Evolutionary conservation across 192 early-diverging fungal species (phyloP), one percentile per base, ranked within the genome.

Genomic region (Mycoemilia scoparia): DNA sequence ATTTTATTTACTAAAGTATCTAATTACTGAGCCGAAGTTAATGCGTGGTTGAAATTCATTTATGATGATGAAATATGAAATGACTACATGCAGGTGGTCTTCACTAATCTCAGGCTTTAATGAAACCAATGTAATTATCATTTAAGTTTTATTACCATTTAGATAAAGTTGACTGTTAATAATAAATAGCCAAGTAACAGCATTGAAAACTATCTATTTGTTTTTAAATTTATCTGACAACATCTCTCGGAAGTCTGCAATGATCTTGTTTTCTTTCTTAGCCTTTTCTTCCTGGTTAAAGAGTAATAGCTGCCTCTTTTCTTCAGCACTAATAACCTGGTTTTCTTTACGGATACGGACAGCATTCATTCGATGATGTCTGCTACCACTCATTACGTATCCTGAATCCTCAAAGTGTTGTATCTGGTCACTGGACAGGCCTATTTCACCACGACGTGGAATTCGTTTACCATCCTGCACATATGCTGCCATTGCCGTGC

Each of bases 401-500:
- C 93, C 93, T 2, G 74, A 77, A 15, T 58, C 49, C 51, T 97
- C 93, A 49, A 71, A 85, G 11, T 71, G 50, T 36, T 74, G 69
- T 52, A 97, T 97, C 55, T 88, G 63, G 21, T 79, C 53, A 36
- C 78, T 73, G 44, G 77, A 73, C 13, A 92, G 54, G 29, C 90
- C 90, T 58, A 97, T 87, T 60, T 97, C 93, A 64, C 90, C 93
- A 62, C 90, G 78, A 33, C 89, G 79, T 2, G 90, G 90, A 43
- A 97, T 92, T 42, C 90, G 82, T 49, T 95, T 87, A 21, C 87
- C 87, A 29, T 79, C 71, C 40, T 87, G 79, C 17, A 92, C 74
- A 60, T 79, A 95, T 0, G 78, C 71, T 0, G 82, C 82, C 78
- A 87, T 84, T 1, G 87, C 85, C 1, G 82, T 72, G 39, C 85